A percentile compares a stretch with the other conserved stretches of the same genome.
Evolutionary conservation across 805 yeast genomes (phyloP).

Genomic region (Candida silvicultrix): DNA sequence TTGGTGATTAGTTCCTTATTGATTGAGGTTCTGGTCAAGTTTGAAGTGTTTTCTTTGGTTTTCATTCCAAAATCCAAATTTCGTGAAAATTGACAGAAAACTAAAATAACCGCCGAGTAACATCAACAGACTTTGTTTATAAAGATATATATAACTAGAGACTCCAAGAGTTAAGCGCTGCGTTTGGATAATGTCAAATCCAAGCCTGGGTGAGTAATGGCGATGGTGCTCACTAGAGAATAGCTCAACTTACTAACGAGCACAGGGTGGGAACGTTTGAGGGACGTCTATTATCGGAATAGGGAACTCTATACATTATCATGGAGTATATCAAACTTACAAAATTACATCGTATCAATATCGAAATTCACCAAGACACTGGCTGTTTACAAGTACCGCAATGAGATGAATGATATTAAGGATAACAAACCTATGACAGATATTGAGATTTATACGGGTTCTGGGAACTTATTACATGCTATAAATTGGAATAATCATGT

Average conservation of each 20-base stretch:
- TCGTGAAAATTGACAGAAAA: too few relatives aligned
- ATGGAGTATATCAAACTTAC: neutral
- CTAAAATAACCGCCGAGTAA: too few relatives aligned
- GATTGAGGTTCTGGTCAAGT: too few relatives aligned
- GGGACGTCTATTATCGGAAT: conserved; percentile 60
- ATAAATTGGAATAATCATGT: conserved; percentile 39
- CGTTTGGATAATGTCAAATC: conserved; percentile 21
- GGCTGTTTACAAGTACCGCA: conserved; percentile 2
- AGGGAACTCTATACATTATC: conserved; percentile 38
- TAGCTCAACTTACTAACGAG: too few relatives aligned
- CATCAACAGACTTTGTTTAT: too few relatives aligned
- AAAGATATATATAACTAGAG: too few relatives aligned
- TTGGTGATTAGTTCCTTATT: too few relatives aligned
- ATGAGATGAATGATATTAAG: neutral
- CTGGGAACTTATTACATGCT: conserved; percentile 24
- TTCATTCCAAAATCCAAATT: too few relatives aligned
- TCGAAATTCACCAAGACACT: conserved; percentile 7
- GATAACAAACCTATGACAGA: neutral
- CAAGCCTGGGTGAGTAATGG: conserved; percentile 23
- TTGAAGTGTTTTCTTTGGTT: too few relatives aligned
- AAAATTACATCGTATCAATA: conserved; percentile 2
- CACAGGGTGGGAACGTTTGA: conserved; percentile 70
- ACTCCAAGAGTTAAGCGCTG: too few relatives aligned
- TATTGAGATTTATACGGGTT: conserved; percentile 28
- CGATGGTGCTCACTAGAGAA: too few relatives aligned